Percentiles rank a stretch among this genome's conserved stretches.
Conservation (phyloP, 2,329 filamentous ascomycete species). For the Pyricularia grisea region DNA sequence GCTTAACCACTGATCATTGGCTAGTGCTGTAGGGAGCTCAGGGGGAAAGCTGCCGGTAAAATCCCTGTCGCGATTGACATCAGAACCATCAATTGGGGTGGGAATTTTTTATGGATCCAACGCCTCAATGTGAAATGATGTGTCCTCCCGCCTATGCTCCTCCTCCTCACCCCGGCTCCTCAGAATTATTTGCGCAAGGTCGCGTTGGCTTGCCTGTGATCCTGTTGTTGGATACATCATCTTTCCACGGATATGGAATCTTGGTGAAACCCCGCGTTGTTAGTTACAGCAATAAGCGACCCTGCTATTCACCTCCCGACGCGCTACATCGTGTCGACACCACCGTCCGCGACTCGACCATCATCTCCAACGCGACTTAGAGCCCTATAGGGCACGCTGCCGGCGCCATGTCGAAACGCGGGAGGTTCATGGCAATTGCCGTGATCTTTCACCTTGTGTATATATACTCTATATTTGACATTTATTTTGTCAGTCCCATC, state of each 20-base stretch:
- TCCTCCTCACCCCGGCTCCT: not conserved
- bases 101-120: not conserved
- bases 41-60: not conserved
- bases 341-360: not conserved
- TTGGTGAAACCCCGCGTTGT: not conserved
- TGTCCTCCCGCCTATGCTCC: not conserved
- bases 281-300: not conserved
- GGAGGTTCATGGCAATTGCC: slow-evolving; percentile 79
- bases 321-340: not conserved
- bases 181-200: not conserved
- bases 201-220: not conserved
- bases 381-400: not conserved
- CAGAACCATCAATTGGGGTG: not conserved
- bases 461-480: slow-evolving; percentile 92
- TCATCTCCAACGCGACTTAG: not conserved
- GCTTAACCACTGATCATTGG: not conserved
- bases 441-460: slow-evolving; percentile 91
- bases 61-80: not conserved
- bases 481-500: slow-evolving; percentile 97
- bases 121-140: not conserved
- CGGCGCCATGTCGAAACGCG: slow-evolving; percentile 32
- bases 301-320: not conserved
- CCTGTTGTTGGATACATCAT: not conserved
- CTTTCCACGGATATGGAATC: not conserved
- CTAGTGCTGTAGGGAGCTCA: not conserved